Percentiles rank a stretch among this genome's conserved stretches.
Evolutionary conservation across 106 monocot genomes (phyloP).

Genomic region (Alisma plantagoaquatica): DNA sequence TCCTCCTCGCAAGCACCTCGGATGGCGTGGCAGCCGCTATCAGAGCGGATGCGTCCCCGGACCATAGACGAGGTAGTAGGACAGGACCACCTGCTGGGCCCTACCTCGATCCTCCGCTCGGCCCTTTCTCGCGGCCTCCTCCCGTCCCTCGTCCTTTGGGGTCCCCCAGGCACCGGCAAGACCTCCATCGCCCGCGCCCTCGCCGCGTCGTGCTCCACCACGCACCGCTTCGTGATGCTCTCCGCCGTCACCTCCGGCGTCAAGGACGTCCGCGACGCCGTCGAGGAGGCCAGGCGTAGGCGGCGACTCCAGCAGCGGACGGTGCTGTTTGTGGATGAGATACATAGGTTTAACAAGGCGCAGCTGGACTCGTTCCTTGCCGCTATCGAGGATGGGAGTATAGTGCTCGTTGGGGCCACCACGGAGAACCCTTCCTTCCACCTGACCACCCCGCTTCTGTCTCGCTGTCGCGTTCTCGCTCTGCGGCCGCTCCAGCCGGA

Average conservation of each 20-base stretch:
- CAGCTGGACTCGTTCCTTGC: constrained; percentile 80
- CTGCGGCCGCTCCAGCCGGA: constrained; percentile 41
- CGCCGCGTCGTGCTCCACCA: constrained; percentile 18
- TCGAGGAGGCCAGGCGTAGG: constrained; percentile 24
- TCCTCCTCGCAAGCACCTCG: too few species aligned
- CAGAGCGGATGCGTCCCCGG: constrained; percentile 67
- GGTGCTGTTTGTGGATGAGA: constrained; percentile 74
- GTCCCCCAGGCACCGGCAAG: constrained; percentile 72
- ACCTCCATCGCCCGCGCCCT: constrained; percentile 74
- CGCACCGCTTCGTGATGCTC: constrained; percentile 44
- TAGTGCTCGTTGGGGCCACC: constrained; percentile 69
- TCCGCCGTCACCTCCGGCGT: constrained; percentile 70
- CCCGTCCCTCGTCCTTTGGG: constrained; percentile 76
- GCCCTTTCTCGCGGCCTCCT: constrained; percentile 19
- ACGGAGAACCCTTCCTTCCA: constrained; percentile 96
- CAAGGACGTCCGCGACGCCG: constrained; percentile 43
- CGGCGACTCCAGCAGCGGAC: constrained; percentile 16
- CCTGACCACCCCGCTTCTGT: constrained; percentile 77
- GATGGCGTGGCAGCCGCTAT: constrained; percentile 48
- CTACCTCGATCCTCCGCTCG: constrained; percentile 28
- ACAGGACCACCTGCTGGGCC: constrained; percentile 64
- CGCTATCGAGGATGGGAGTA: constrained; percentile 69
- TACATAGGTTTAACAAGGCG: constrained; percentile 58
- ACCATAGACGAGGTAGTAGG: constrained; percentile 42
- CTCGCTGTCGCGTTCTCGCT: constrained; percentile 61